Evolutionary conservation across 1,139 yeast species (phyloP), one percentile per base, ranked within the genome.

Genomic region (Yamadazyma spencermartinsiae): DNA sequence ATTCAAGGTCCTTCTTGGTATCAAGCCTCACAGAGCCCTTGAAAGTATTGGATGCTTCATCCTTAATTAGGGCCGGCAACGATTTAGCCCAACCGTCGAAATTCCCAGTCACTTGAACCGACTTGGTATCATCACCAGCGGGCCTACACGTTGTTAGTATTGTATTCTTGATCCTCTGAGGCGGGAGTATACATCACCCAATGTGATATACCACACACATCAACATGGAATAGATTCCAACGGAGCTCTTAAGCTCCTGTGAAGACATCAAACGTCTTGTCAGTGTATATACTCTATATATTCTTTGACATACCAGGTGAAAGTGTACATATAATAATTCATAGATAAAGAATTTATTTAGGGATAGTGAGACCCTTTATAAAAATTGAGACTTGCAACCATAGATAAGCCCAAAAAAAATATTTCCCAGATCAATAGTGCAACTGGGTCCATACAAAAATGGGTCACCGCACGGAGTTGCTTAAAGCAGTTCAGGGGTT

Each of bases 81-180:
- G 55, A 48, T 39, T 57, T 51, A 13, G 62, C 45, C 76, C 77
- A 72, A 38, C 63, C 48, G 42, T 71, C 74, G 46, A 71, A 72
- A 40, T 55, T 62, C 4, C 77, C 77, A 2, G 76, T 71, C 24
- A 71, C 63, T 33, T 61, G 61, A 23, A 71, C 63, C 5, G 63
- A 53, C 12, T 49, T 39, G 34, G 49, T 35, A 13, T 29, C 46
- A n/a, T 41, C 46, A 10, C 38, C 39, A 34, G 40, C 49, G 16
- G 50, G 49, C 50, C 52, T 37, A 20, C 11, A 26, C 7, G 4
- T 7, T 15, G 41, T 38, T 34, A 38, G 40, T 38, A 36, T 42
- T 14, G 6, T 12, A 11, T n/a, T n/a, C n/a, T n/a, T n/a, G n/a
- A n/a, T 20, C 11, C 10, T 20, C 11, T 20, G 8, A 23, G 26